Percentiles rank a stretch among this genome's conserved stretches.
phyloP scores from a whole-genome alignment of 768 basidiomycete species.

The Xanthoconium purpureum region DNA sequence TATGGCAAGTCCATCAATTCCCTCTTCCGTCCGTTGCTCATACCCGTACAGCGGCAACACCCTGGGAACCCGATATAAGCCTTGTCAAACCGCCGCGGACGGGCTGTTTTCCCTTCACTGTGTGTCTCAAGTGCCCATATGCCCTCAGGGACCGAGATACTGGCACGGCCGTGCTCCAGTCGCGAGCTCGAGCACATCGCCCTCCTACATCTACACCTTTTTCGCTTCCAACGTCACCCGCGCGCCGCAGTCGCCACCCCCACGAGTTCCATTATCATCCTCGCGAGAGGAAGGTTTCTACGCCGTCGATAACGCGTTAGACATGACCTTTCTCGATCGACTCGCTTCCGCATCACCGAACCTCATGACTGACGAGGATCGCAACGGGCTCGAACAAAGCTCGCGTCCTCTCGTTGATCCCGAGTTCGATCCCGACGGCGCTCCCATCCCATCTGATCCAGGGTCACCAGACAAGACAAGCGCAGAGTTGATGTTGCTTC shows the following conservation, averaged over 20 bases:
- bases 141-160: conserved; percentile 42
- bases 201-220: conserved; percentile 42
- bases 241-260: conserved; percentile 19
- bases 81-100: conserved; percentile 55
- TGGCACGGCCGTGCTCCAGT: conserved; percentile 34
- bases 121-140: conserved; percentile 22
- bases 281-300: conserved; percentile 21
- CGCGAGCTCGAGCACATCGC: conserved; percentile 14
- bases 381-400: conserved; percentile 10
- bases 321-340: conserved; percentile 42
- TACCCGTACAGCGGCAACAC: conserved; percentile 54
- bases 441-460: conserved; percentile 34
- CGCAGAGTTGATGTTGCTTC: conserved; percentile 39
- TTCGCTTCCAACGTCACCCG: conserved; percentile 44
- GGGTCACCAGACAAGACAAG: conserved; percentile 44
- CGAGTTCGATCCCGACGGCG: conserved; percentile 45
- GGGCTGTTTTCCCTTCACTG: conserved; percentile 34
- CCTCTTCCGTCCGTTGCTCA: conserved; percentile 8
- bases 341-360: conserved; percentile 36
- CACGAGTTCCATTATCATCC: neutral
- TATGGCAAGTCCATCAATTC: conserved; percentile 40
- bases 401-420: conserved; percentile 15
- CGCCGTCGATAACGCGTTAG: conserved; percentile 25
- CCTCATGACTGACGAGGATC: conserved; percentile 36
- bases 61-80: conserved; percentile 59